Evolutionary conservation across 768 basidiomycete genomes (phyloP).

Genomic region (Lactifluus pinguis): DNA sequence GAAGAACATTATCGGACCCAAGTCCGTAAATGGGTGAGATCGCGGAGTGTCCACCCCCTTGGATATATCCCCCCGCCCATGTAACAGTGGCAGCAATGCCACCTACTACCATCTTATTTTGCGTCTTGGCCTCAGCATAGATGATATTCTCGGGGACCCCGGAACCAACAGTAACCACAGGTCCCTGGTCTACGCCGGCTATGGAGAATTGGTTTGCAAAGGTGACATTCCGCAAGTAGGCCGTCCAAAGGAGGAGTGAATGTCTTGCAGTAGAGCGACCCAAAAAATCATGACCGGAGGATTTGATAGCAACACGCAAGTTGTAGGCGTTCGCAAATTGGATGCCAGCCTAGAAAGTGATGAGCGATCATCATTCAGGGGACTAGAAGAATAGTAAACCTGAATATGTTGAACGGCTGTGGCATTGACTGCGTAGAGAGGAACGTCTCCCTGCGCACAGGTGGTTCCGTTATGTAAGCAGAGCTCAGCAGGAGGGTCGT

Average conservation of each 20-base stretch:
- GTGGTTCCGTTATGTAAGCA: not conserved
- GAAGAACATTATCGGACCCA: conserved; percentile 22
- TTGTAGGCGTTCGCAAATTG: not conserved
- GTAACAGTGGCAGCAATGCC: conserved; percentile 20
- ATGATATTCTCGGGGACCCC: not conserved
- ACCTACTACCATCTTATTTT: not conserved
- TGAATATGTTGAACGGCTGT: conserved; percentile 12
- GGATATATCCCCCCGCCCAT: conserved; percentile 21
- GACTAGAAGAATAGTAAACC: not conserved
- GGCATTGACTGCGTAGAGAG: conserved; percentile 17
- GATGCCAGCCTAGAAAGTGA: not conserved
- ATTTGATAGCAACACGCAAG: not conserved
- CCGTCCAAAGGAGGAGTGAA: conserved; percentile 35
- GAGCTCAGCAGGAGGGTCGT: not conserved
- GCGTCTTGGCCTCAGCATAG: not conserved
- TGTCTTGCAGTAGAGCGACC: conserved; percentile 28
- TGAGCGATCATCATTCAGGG: not conserved
- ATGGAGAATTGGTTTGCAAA: not conserved
- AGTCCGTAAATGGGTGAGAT: conserved; percentile 21
- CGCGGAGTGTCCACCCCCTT: conserved; percentile 23
- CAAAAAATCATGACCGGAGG: not conserved
- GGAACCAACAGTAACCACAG: conserved; percentile 12
- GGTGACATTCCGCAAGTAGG: conserved; percentile 28
- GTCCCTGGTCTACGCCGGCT: conserved; percentile 19
- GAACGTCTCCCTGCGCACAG: conserved; percentile 15